Percentiles rank a stretch among this genome's conserved stretches.
These are phyloP conservation scores for Loxodes magnus DNA, from an alignment of 73 alveolate genomes.

Conservation along the genomic window DNA sequence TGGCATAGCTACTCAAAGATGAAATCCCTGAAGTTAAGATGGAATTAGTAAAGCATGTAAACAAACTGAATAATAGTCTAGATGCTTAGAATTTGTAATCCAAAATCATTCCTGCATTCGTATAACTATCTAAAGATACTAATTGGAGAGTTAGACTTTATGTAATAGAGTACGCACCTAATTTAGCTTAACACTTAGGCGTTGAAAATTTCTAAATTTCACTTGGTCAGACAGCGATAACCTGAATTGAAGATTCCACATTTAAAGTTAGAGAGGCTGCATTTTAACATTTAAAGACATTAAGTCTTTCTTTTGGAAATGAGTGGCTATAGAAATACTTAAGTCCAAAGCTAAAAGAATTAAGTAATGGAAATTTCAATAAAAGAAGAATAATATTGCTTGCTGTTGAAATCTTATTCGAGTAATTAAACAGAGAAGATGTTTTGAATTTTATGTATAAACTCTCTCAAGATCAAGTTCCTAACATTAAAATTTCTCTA, in stretches of 20 bases:
- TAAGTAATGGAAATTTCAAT: constrained; percentile 26
- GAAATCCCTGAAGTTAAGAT: constrained; percentile 2
- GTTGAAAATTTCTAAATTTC: constrained; percentile 24
- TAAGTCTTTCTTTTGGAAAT: constrained; percentile 25
- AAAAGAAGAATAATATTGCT: constrained; percentile 34
- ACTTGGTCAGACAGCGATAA: constrained; percentile 27
- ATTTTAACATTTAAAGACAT: constrained; percentile 19
- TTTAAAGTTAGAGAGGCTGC: constrained; percentile 56
- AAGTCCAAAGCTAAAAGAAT: constrained; percentile 28
- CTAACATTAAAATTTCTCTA: too few relatives aligned
- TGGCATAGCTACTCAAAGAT: background rate
- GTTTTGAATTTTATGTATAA: constrained; percentile 35
- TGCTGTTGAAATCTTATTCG: constrained; percentile 9
- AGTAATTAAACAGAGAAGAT: constrained; percentile 21
- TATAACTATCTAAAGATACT: constrained; percentile 32
- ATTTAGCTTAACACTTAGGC: constrained; percentile 28
- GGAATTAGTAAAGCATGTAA: constrained; percentile 30
- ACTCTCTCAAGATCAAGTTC: constrained; percentile 55
- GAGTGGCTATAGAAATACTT: constrained; percentile 34
- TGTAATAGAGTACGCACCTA: constrained; percentile 35
- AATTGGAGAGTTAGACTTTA: constrained; percentile 46
- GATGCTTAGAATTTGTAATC: constrained; percentile 25
- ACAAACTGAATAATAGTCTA: constrained; percentile 29
- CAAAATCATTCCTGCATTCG: constrained; percentile 29
- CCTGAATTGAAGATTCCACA: constrained; percentile 39